phyloP scores from a whole-genome alignment of 1,284 basidiomycete genomes.

The Mycena citricolor region DNA sequence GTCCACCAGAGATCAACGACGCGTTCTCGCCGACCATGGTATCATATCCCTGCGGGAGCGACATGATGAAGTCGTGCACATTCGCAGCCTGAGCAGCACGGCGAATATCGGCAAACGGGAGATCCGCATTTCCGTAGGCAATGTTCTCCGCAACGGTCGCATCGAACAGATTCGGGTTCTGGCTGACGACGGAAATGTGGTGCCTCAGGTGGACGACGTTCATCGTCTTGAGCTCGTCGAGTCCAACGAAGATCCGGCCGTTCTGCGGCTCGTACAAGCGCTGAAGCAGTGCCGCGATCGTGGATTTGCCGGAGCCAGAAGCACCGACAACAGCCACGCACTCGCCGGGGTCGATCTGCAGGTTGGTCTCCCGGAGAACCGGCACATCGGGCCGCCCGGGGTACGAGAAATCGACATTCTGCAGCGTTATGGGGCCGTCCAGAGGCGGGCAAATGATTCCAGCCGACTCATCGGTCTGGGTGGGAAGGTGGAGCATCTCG shows the following conservation, averaged over 20 bases:
- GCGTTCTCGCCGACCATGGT: slow-evolving; percentile 90
- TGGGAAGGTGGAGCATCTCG: slow-evolving; percentile 61
- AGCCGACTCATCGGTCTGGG: slow-evolving; percentile 63
- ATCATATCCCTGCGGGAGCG: slow-evolving; percentile 81
- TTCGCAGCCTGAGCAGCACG: slow-evolving; percentile 75
- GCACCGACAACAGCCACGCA: slow-evolving; percentile 87
- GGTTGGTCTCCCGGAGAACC: slow-evolving; percentile 66
- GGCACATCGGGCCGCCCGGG: slow-evolving; percentile 74
- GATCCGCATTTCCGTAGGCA: slow-evolving; percentile 65
- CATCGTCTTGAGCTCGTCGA: slow-evolving; percentile 48
- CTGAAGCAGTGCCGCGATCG: slow-evolving; percentile 80
- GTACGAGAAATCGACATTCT: slow-evolving; percentile 79
- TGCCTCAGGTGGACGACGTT: slow-evolving; percentile 77
- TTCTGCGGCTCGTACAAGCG: slow-evolving; percentile 77
- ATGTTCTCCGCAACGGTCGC: slow-evolving; percentile 85
- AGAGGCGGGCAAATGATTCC: slow-evolving; percentile 66
- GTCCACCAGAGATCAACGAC: slow-evolving; percentile 86
- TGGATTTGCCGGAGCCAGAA: slow-evolving; percentile 89
- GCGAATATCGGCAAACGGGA: slow-evolving; percentile 58
- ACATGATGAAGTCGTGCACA: slow-evolving; percentile 84
- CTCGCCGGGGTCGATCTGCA: slow-evolving; percentile 70
- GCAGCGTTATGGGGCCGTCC: slow-evolving; percentile 65
- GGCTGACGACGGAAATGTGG: slow-evolving; percentile 84
- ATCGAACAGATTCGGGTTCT: slow-evolving; percentile 86
- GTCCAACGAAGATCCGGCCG: slow-evolving; percentile 65